Conservation (phyloP, 2,329 filamentous ascomycete genomes). For the Pseudovirgaria hyperparasitica region DNA sequence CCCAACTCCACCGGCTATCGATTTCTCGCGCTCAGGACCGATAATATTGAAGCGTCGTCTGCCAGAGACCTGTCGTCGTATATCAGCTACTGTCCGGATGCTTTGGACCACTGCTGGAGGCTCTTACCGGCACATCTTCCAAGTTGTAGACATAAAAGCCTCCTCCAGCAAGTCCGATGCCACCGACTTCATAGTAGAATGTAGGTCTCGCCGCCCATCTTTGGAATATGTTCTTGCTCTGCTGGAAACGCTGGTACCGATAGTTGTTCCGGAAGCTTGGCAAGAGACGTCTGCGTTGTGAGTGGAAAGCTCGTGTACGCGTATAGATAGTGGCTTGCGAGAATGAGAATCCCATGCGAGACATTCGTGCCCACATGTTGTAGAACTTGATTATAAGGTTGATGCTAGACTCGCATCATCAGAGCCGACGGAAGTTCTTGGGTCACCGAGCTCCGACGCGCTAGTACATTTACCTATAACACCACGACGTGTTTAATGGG, state of each 20-base stretch:
- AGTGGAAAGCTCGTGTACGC: too few relatives aligned
- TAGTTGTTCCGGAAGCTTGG: too few relatives aligned
- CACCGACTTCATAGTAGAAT: slow-evolving; percentile 33
- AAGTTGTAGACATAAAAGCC: slow-evolving; percentile 56
- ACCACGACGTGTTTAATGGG: too few relatives aligned
- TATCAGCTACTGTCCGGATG: slow-evolving; percentile 1
- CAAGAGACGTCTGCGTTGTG: too few relatives aligned
- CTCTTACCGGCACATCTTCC: slow-evolving; percentile 50
- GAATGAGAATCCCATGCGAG: too few relatives aligned
- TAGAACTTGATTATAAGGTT: too few relatives aligned
- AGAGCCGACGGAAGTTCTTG: too few relatives aligned
- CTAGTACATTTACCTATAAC: too few relatives aligned
- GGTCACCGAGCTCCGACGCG: too few relatives aligned
- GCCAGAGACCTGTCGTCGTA: slow-evolving; percentile 41
- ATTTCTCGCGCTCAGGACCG: slow-evolving; percentile 40
- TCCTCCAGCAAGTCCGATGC: slow-evolving; percentile 29
- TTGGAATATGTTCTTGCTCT: slow-evolving; percentile 12
- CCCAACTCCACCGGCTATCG: slow-evolving; percentile 42
- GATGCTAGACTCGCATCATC: too few relatives aligned
- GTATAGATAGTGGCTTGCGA: too few relatives aligned
- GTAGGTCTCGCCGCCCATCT: slow-evolving; percentile 31
- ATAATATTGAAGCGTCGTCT: slow-evolving; percentile 63
- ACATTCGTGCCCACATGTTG: too few relatives aligned
- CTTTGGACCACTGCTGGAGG: not conserved
- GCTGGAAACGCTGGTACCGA: slow-evolving; percentile 17